These are phyloP conservation scores for Paracoccidioides brasiliensis DNA, from an alignment of 2,329 filamentous ascomycete species.

Conservation along the genomic window DNA sequence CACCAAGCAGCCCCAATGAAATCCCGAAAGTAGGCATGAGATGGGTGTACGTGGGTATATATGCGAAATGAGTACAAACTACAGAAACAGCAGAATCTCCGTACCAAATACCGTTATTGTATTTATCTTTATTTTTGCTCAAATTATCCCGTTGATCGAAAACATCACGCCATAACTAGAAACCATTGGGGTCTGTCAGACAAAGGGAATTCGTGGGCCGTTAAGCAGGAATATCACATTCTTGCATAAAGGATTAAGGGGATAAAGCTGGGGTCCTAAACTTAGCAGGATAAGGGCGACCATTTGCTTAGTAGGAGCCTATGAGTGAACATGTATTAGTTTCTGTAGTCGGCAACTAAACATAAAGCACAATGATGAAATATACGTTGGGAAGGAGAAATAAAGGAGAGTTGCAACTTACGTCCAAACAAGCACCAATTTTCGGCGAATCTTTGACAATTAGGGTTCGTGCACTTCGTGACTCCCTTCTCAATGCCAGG, in stretches of 20 bases:
- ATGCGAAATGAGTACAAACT: background rate
- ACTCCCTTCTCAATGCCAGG: conserved; percentile 63
- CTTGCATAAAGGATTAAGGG: background rate
- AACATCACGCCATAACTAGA: background rate
- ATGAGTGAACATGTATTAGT: conserved; percentile 1
- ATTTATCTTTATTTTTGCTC: background rate
- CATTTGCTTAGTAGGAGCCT: conserved; percentile 14
- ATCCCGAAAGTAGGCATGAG: background rate
- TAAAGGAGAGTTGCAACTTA: conserved; percentile 6
- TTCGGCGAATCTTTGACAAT: conserved; percentile 63
- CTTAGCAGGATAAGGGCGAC: background rate
- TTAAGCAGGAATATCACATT: background rate
- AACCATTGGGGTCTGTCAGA: background rate
- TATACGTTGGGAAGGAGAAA: background rate
- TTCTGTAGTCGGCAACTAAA: background rate
- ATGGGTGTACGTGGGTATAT: background rate
- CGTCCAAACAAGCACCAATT: conserved; percentile 83
- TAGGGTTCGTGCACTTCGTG: conserved; percentile 85
- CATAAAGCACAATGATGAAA: background rate
- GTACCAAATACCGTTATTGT: background rate
- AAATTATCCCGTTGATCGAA: background rate
- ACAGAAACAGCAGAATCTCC: background rate
- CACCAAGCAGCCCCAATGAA: background rate
- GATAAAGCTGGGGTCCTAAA: background rate
- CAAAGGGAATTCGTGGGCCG: background rate